Percentiles rank a stretch among this genome's conserved stretches.
phyloP scores from a whole-genome alignment of 1,139 yeast genomes.

The Debaryomyces fabryi region DNA sequence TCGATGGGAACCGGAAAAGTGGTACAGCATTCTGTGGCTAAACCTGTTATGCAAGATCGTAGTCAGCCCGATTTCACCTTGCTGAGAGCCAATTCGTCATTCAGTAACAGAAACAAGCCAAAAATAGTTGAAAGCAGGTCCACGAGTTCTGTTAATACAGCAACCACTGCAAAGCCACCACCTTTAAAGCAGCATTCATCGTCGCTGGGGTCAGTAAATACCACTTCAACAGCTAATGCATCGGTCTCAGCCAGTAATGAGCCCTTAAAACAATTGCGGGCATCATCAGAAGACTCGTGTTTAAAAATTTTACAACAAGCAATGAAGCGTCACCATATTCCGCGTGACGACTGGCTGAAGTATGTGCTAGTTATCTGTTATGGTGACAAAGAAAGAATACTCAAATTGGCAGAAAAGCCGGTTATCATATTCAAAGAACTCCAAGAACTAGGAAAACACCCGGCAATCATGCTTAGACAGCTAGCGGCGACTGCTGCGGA shows the following conservation, averaged over 20 bases:
- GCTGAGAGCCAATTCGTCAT: conserved; percentile 15
- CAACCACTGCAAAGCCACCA: conserved; percentile 14
- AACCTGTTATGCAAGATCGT: conserved; percentile 14
- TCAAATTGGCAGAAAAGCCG: conserved; percentile 86
- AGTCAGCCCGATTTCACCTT: conserved; percentile 17
- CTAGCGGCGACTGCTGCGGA: conserved; percentile 49
- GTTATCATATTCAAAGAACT: conserved; percentile 85
- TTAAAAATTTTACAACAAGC: conserved; percentile 87
- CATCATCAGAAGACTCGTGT: conserved; percentile 91
- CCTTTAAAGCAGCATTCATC: conserved; percentile 17
- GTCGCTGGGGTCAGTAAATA: conserved; percentile 19
- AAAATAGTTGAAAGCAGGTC: conserved; percentile 36
- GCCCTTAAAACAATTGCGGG: conserved; percentile 83
- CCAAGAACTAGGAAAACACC: conserved; percentile 84
- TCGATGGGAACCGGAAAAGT: conserved; percentile 50
- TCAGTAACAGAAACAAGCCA: conserved; percentile 24
- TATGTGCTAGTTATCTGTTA: conserved; percentile 89
- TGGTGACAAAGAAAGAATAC: conserved; percentile 85
- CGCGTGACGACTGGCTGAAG: conserved; percentile 82
- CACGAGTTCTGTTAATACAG: conserved; percentile 24
- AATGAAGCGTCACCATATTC: conserved; percentile 80
- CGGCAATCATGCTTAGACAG: conserved; percentile 91
- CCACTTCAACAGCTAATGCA: conserved; percentile 12
- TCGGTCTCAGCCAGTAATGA: conserved; percentile 37
- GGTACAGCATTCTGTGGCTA: conserved; percentile 32